A percentile compares a stretch with the other conserved stretches of the same genome.
These are phyloP conservation scores for Pelargonium cotyledonis DNA, from an alignment of 441 rosid species.

Conservation along the genomic window DNA sequence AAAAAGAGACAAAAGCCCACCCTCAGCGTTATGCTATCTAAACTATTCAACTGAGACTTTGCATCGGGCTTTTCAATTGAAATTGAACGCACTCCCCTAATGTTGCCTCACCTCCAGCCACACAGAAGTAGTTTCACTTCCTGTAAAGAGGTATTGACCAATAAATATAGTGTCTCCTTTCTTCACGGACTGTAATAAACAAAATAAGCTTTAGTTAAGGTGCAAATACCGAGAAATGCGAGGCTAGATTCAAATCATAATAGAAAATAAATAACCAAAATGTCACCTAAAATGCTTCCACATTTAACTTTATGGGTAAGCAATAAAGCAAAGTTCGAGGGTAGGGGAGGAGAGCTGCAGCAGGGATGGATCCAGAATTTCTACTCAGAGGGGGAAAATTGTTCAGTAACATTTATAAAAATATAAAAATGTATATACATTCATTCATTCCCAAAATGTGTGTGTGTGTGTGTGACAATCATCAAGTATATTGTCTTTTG, in stretches of 20 bases:
- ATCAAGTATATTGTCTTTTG: too few species aligned
- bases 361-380: too few species aligned
- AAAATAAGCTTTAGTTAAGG: constrained; percentile 15
- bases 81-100: constrained; percentile 8
- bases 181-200: constrained; percentile 47
- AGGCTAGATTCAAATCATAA: background rate
- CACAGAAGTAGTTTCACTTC: constrained; percentile 56
- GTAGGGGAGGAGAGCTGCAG: too few species aligned
- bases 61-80: background rate
- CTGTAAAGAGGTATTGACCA: constrained; percentile 58
- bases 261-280: too few species aligned
- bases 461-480: too few species aligned
- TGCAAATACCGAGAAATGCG: background rate
- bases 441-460: too few species aligned
- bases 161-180: constrained; percentile 53
- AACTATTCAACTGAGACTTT: background rate
- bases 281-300: too few species aligned
- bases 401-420: too few species aligned
- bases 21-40: background rate
- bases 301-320: too few species aligned
- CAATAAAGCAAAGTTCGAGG: too few species aligned
- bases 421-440: too few species aligned
- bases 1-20: background rate
- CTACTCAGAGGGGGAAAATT: too few species aligned
- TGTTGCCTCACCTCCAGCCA: constrained; percentile 47